Percentiles rank a stretch among this genome's conserved stretches.
These are phyloP conservation scores for Metschnikowia kunwiensis DNA, from an alignment of 805 yeast species.

Conservation along the genomic window DNA sequence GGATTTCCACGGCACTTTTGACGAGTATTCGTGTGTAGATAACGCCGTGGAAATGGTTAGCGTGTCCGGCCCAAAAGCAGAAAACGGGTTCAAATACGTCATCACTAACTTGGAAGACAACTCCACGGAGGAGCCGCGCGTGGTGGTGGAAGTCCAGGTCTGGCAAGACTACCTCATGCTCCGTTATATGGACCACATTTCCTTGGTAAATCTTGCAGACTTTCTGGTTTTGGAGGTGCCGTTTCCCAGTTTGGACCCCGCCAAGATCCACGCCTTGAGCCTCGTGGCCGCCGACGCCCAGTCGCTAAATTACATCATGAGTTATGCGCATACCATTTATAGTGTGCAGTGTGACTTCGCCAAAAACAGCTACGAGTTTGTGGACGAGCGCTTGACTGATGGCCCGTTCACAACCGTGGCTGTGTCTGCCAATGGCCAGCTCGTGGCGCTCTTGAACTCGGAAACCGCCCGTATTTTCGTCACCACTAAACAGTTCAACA, in stretches of 20 bases:
- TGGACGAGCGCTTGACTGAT: slow-evolving; percentile 41
- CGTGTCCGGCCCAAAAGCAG: not conserved
- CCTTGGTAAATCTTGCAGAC: slow-evolving; percentile 36
- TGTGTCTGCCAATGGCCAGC: slow-evolving; percentile 53
- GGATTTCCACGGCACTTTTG: slow-evolving; percentile 67
- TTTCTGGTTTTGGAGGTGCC: slow-evolving; percentile 41
- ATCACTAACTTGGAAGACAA: slow-evolving; percentile 35
- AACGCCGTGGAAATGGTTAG: slow-evolving; percentile 3
- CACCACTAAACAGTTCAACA: slow-evolving; percentile 44
- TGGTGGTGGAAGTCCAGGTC: slow-evolving; percentile 28
- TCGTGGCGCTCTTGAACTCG: slow-evolving; percentile 47
- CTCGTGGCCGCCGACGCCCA: slow-evolving; percentile 14
- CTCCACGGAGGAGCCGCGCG: slow-evolving; percentile 28
- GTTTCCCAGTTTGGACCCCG: slow-evolving; percentile 20
- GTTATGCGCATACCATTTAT: slow-evolving; percentile 28
- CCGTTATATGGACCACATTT: slow-evolving; percentile 32
- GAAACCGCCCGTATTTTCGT: slow-evolving; percentile 46
- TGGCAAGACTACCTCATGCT: slow-evolving; percentile 46
- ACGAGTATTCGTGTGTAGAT: slow-evolving; percentile 39
- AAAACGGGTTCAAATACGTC: slow-evolving; percentile 9
- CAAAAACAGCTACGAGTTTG: slow-evolving; percentile 24
- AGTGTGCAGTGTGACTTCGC: slow-evolving; percentile 25
- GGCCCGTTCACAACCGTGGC: slow-evolving; percentile 47
- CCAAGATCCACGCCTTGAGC: slow-evolving; percentile 23
- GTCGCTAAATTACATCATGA: slow-evolving; percentile 22